A percentile compares a stretch with the other conserved stretches of the same genome.
phyloP scores from a whole-genome alignment of 2,329 filamentous ascomycete genomes.

The Fusarium denticulatum region DNA sequence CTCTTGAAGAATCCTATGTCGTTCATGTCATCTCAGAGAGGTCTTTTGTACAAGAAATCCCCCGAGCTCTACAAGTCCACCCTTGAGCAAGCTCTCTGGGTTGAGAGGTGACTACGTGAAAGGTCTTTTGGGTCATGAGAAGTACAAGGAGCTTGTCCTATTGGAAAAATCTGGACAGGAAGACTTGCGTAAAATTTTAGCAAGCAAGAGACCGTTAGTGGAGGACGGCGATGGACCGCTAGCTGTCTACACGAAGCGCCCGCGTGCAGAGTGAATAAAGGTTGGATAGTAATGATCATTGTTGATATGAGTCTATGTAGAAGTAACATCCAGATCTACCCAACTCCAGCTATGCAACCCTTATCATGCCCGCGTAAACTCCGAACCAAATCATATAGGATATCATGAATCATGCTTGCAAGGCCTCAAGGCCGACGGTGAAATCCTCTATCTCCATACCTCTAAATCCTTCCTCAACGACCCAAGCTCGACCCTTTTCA shows the following conservation, averaged over 20 bases:
- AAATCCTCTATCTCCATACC: conserved; percentile 69
- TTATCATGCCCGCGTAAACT: conserved; percentile 29
- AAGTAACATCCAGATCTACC: conserved; percentile 5
- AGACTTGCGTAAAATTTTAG: background rate
- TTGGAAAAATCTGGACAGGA: background rate
- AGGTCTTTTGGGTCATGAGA: background rate
- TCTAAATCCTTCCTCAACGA: conserved; percentile 86
- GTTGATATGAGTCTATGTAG: background rate
- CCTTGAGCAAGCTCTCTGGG: background rate
- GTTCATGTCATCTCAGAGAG: background rate
- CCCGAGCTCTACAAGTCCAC: background rate
- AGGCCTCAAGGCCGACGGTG: conserved; percentile 34
- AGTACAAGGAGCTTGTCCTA: background rate
- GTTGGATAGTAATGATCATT: background rate
- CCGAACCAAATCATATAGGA: background rate
- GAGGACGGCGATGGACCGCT: background rate
- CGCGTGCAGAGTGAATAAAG: background rate
- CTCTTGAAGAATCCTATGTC: background rate
- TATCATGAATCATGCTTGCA: conserved; percentile 26
- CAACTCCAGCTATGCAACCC: conserved; percentile 32
- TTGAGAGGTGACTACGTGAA: conserved; percentile 1
- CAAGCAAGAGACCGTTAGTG: background rate
- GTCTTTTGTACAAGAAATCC: background rate
- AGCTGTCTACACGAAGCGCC: background rate
- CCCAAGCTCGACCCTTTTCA: conserved; percentile 73